phyloP scores from a whole-genome alignment of 2,329 filamentous ascomycete species.

The Camptophora hylomeconis region DNA sequence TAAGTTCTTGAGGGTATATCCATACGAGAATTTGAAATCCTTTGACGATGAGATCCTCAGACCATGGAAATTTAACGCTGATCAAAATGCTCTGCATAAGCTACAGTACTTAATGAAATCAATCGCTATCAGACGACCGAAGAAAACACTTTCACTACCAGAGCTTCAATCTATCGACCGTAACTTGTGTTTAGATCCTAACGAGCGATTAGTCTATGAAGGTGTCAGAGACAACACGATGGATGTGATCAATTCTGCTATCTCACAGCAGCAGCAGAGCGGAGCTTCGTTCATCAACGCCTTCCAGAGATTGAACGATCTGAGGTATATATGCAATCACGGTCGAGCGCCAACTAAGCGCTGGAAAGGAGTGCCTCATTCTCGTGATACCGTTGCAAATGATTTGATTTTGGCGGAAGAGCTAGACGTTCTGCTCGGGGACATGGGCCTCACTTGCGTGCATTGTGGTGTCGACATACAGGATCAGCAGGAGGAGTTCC shows the following conservation, averaged over 20 bases:
- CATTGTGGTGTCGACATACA: background rate
- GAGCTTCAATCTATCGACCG: background rate
- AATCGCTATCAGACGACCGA: slow-evolving; percentile 7
- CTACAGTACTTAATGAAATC: slow-evolving; percentile 5
- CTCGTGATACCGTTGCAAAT: slow-evolving; percentile 1
- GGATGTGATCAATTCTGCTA: slow-evolving; percentile 1
- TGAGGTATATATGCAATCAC: slow-evolving; percentile 36
- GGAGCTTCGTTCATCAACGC: slow-evolving; percentile 27
- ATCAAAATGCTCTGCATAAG: slow-evolving; percentile 4
- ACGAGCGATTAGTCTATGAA: slow-evolving; percentile 7
- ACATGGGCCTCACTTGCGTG: background rate
- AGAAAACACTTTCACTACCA: slow-evolving; percentile 2
- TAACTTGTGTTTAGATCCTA: background rate
- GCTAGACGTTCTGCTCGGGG: slow-evolving; percentile 1
- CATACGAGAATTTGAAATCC: slow-evolving; percentile 25
- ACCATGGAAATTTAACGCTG: slow-evolving; percentile 5
- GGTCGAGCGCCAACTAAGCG: slow-evolving; percentile 19
- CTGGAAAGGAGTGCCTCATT: too few relatives aligned
- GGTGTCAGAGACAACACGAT: slow-evolving; percentile 7
- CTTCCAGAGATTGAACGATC: slow-evolving; percentile 32
- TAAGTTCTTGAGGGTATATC: slow-evolving; percentile 30
- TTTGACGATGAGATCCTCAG: slow-evolving; percentile 28
- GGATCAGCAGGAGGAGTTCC: slow-evolving; percentile 1
- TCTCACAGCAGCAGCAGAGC: background rate
- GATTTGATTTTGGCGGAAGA: background rate